Percentiles rank a stretch among this genome's conserved stretches.
phyloP scores from a whole-genome alignment of 768 basidiomycete genomes.

The Chlorophyllum brunneum region DNA sequence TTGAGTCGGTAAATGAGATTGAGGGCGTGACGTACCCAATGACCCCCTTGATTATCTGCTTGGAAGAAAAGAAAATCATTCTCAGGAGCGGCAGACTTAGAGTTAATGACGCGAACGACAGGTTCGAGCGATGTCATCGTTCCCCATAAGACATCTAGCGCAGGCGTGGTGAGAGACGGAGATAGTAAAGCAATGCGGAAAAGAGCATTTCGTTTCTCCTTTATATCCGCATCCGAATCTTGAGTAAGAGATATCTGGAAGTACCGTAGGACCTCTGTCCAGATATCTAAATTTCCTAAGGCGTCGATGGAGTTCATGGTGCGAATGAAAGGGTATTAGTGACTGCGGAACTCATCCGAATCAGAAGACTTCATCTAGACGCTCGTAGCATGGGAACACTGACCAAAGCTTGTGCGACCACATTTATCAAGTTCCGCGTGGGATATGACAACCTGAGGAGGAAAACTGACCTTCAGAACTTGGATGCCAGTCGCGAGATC shows the following conservation, averaged over 20 bases:
- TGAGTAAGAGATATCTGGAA: neutral
- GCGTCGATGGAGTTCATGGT: conserved; percentile 9
- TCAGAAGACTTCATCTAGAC: too few relatives aligned
- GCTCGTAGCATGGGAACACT: too few relatives aligned
- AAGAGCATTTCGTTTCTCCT: conserved; percentile 1
- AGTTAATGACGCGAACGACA: neutral
- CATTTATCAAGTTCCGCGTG: too few relatives aligned
- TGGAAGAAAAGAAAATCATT: neutral
- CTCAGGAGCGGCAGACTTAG: neutral
- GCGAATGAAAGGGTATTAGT: conserved; percentile 34
- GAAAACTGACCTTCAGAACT: too few relatives aligned
- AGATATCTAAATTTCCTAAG: neutral
- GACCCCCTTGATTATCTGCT: neutral
- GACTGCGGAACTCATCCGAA: too few relatives aligned
- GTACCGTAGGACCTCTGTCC: conserved; percentile 2
- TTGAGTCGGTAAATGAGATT: neutral
- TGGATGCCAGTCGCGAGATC: too few relatives aligned
- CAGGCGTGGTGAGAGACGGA: neutral
- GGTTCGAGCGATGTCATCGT: conserved; percentile 2
- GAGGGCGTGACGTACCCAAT: neutral
- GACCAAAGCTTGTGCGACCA: too few relatives aligned
- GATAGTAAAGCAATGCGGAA: conserved; percentile 3
- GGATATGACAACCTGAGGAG: too few relatives aligned
- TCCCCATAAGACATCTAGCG: conserved; percentile 3
- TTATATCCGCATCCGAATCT: neutral